A percentile compares a stretch with the other conserved stretches of the same genome.
Conservation (phyloP, 306 rosid species). For the Albizia julibrissin region DNA sequence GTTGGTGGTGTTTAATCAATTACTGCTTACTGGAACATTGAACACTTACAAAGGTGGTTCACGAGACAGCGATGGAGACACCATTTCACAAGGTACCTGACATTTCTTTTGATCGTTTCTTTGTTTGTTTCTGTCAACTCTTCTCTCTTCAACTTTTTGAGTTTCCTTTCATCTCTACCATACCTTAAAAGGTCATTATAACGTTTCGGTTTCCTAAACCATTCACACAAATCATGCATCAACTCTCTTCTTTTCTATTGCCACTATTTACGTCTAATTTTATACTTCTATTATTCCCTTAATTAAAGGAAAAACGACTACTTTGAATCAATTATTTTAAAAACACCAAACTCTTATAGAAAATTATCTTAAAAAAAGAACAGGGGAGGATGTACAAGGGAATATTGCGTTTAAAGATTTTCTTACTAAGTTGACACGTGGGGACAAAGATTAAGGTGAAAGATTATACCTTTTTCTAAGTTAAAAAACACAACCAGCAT, state of each 20-base stretch:
- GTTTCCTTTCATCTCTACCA: background rate
- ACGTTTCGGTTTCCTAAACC: background rate
- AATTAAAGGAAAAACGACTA: background rate
- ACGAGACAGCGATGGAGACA: conserved; percentile 30
- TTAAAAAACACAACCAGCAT: background rate
- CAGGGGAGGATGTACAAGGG: background rate
- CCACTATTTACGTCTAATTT: background rate
- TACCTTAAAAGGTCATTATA: background rate
- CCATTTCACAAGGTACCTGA: conserved; percentile 20
- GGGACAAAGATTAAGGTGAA: background rate
- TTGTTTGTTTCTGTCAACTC: conserved; percentile 12
- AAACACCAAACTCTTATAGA: background rate
- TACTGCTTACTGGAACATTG: background rate
- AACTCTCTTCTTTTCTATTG: background rate
- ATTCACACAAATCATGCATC: background rate
- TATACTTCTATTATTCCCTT: background rate
- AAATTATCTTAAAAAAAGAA: too few species aligned
- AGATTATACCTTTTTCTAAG: background rate
- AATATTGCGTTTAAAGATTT: background rate
- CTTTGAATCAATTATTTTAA: background rate
- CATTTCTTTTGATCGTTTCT: background rate
- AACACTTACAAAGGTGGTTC: conserved; percentile 22
- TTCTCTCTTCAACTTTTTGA: background rate
- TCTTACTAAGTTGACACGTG: background rate
- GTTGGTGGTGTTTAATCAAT: background rate